Percentiles rank a stretch among this genome's conserved stretches.
Conservation (phyloP, 257 asterid species). For the Plectranthus barbatus region DNA sequence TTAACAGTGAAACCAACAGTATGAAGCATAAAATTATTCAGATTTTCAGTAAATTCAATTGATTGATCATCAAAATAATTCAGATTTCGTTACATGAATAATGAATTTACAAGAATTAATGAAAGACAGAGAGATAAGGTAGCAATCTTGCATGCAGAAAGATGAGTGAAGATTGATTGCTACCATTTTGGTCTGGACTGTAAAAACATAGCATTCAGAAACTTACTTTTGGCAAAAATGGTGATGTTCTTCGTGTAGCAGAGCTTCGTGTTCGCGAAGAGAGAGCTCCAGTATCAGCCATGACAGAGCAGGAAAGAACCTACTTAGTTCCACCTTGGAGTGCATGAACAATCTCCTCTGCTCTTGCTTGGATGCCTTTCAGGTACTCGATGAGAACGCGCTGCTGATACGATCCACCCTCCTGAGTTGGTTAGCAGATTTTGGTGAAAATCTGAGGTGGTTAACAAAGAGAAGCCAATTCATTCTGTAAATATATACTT, state of each 20-base stretch:
- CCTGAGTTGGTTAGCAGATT: conserved; percentile 45
- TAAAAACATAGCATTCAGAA: too few species aligned
- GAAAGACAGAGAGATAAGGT: neutral
- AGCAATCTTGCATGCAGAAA: neutral
- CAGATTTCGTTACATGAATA: neutral
- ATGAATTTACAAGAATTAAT: neutral
- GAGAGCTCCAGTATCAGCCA: neutral
- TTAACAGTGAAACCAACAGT: too few species aligned
- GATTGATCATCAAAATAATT: neutral
- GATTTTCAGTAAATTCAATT: neutral
- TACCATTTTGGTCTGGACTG: too few species aligned
- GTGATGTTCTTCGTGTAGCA: neutral
- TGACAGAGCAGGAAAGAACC: neutral
- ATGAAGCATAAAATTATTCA: neutral
- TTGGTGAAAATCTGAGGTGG: conserved; percentile 6
- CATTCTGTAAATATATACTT: conserved; percentile 7
- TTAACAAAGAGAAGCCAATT: neutral
- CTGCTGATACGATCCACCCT: conserved; percentile 95
- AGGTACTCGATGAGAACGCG: conserved; percentile 85
- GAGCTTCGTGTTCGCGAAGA: neutral
- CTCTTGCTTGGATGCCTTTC: conserved; percentile 81
- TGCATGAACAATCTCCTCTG: conserved; percentile 45
- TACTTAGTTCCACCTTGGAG: conserved; percentile 44
- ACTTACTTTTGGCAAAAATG: neutral
- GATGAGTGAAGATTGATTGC: neutral